Base-by-base conservation (phyloP, 768 basidiomycete species). In the Mycena chlorophos region DNA sequence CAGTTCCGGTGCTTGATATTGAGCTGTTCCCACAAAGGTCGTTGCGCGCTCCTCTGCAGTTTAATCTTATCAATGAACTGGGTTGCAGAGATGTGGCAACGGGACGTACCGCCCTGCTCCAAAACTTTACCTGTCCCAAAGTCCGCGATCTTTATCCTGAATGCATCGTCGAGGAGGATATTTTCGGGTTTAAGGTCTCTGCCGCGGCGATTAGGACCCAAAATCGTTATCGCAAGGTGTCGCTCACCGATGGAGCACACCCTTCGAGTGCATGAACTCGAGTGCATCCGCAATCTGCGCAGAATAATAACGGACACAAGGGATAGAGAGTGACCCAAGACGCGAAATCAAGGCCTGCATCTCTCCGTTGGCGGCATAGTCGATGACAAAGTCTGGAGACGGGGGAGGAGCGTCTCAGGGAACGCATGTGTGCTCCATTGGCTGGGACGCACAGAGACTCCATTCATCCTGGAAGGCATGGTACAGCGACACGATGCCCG, bases 91-190 rank as follows among this genome's bases (percentile, higher is more conserved):
- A n/a, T n/a, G n/a, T n/a, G 19, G 19, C 16, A n/a, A 22, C 29
- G 12, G 19, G 50, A 72, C 84, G 65, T 52, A 86, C 86, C 71
- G 49, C 74, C 76, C 20, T 78, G 66, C 57, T 86, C 83, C 29
- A 86, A 73, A 58, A 90, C 75, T 72, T 90, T 89, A 19, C 93
- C 93, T 3, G 93, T 95, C 5, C 97, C 97, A 71, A 98, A 98
- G 69, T 99, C 97, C 16, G 94, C 91, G n/a, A 99, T 82, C 70
- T 94, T 96, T 67, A 97, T 84, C 51, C 93, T 85, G 73, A 87
- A 90, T 16, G 86, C 81, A 30, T 81, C 81, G 63, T 96, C 94
- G n/a, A 99, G 78, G 8, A 99, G 78, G 27, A 98, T 78, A 68
- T 98, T 98, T 71, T 90, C 89, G 10, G 89, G 89, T 68, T 91